Base-by-base conservation (phyloP, 2,329 filamentous ascomycete species). In the Colletotrichum ledebouriae region DNA sequence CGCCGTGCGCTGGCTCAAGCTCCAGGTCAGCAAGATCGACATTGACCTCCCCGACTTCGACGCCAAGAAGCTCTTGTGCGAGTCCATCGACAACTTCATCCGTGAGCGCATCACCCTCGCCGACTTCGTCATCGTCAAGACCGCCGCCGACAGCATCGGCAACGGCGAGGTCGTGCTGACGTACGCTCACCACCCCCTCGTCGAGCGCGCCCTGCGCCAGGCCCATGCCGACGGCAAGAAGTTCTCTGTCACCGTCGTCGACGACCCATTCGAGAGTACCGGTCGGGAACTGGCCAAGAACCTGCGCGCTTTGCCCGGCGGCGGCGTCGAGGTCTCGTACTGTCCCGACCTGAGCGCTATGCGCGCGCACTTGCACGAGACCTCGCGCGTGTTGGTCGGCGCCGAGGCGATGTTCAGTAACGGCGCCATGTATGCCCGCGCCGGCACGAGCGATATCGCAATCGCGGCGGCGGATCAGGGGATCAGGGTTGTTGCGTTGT, bases 341-440 rank as follows among this genome's bases (percentile, higher is more conserved):
- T 89, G 90, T 37, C 89, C 95, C 7, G 90, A 87, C 73, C 79
- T 97, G 44, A 91, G 93, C 69, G 94, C 90, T 13, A 84, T 97
- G 63, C 89, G 89, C 58, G 89, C 92, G 72, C 90, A 92, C 50
- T 87, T 97, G 59, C 88, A 89, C 71, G 76, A 79, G 49, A 81
- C 85, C 2, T 92, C 90, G 6, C 90, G 96, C 10, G 87, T 98
- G 59, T 84, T 99, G 3, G 93, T 98, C 1, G 94, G 94, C 12
- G 94, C 94, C 4, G 94, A 98, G 77, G 93, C 94, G 44, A 96
- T 99, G 89, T 96, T 97, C 82, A 94, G 93, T 73, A 98, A 98
- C 79, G 96, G 96, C 7, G 88, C 93, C 39, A 86, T 99, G 73
- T 97, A 97, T 79, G 95, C 92, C 4, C 89, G 94, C 20, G 89